phyloP scores from a whole-genome alignment of 2,329 filamentous ascomycete genomes.

The Beauveria medogensis region DNA sequence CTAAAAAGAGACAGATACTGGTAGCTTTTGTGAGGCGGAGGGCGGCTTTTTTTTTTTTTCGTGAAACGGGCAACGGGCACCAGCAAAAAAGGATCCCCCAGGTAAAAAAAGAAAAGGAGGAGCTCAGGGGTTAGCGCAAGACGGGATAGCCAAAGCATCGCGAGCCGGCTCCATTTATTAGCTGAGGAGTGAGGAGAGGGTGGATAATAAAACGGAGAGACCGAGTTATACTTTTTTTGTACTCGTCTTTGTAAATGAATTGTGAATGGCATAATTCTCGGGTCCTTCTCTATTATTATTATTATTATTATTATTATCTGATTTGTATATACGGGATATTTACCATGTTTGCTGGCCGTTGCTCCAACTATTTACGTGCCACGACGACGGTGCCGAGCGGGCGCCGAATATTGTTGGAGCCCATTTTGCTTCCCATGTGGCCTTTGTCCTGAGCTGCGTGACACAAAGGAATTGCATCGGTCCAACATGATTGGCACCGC shows the following conservation, averaged over 20 bases:
- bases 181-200: background rate
- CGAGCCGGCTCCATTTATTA: background rate
- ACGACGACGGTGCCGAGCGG: no score
- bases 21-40: background rate
- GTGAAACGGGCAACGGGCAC: slow-evolving; percentile 1
- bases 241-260: no score
- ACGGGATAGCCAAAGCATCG: background rate
- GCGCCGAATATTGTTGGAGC: no score
- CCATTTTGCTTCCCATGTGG: background rate
- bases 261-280: background rate
- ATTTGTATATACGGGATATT: background rate
- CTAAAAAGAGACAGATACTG: no score
- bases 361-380: no score
- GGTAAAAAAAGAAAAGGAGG: background rate
- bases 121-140: background rate
- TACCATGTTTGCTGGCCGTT: background rate
- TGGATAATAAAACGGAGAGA: background rate
- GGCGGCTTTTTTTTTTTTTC: background rate
- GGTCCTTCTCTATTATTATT: background rate
- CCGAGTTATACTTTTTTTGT: background rate
- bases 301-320: background rate
- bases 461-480: no score
- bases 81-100: background rate
- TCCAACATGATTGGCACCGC: no score
- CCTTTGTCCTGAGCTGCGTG: no score